Conservation (phyloP, 1,284 basidiomycete genomes). For the Leccinum angustisporum region DNA sequence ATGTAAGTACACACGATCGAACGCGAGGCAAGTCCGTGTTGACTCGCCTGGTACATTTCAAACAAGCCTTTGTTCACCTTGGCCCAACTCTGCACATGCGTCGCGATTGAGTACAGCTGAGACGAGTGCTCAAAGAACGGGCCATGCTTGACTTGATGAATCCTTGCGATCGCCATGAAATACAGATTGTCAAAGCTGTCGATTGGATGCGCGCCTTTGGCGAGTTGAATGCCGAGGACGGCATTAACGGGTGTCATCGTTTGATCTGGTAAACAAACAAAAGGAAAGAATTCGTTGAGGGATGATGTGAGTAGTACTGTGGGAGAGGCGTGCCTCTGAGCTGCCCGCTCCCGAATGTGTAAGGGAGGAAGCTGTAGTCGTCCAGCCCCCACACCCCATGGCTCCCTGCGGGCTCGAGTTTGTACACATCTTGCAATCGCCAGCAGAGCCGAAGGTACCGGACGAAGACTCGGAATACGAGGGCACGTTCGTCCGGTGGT, state of each 20-base stretch:
- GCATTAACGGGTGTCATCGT: slow-evolving; percentile 57
- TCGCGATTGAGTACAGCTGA: slow-evolving; percentile 83
- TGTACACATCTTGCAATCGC: slow-evolving; percentile 86
- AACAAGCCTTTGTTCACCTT: slow-evolving; percentile 90
- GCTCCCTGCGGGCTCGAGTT: slow-evolving; percentile 92
- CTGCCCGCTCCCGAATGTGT: slow-evolving; percentile 91
- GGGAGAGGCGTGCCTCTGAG: slow-evolving; percentile 57
- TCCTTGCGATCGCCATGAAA: slow-evolving; percentile 78
- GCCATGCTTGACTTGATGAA: slow-evolving; percentile 80
- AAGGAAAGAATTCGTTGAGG: slow-evolving; percentile 9
- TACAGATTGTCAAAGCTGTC: slow-evolving; percentile 60
- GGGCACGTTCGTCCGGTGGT: slow-evolving; percentile 55
- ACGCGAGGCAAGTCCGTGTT: not conserved
- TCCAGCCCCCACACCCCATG: slow-evolving; percentile 99
- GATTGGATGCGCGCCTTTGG: slow-evolving; percentile 34
- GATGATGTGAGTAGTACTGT: slow-evolving; percentile 9
- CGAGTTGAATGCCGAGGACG: slow-evolving; percentile 54
- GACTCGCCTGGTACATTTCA: slow-evolving; percentile 88
- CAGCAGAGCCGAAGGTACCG: slow-evolving; percentile 85
- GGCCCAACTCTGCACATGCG: slow-evolving; percentile 81
- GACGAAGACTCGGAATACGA: slow-evolving; percentile 67
- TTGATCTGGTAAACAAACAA: slow-evolving; percentile 46
- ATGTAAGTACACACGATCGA: slow-evolving; percentile 3
- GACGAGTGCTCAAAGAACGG: slow-evolving; percentile 94
- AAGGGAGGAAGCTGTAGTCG: slow-evolving; percentile 89